Base-by-base conservation (phyloP, 495 filamentous ascomycete species). In the Talaromyces ruber region DNA sequence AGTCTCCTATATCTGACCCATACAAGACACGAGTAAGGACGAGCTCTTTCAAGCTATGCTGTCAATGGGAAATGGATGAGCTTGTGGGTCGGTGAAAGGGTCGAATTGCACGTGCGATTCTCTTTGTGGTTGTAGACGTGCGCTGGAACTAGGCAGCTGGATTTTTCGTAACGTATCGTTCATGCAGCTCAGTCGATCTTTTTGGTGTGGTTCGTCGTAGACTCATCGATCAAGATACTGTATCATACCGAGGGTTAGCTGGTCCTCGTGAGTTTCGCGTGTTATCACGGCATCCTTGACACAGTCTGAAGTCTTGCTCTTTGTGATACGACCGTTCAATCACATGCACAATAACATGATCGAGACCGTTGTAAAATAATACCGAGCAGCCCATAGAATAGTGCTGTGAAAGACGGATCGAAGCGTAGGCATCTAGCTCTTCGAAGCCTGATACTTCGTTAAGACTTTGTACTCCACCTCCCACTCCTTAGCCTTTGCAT, bases 401-500 rank as follows among this genome's bases (percentile, higher is more conserved):
- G 37, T 3, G 37, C 11, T 43, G 37, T 14, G 1, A 14, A 47
- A 47, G 43, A 18, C 43, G n/a, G 14, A 39, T 39, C 34, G 14
- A 21, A 21, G 5, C 51, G 22, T 54, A 54, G 14, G 9, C 51
- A 14, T 12, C 51, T 54, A 54, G 8, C 51, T 28, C 26, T 54
- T 54, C 51, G 51, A 54, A 12, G 53, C 71, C 58, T 76, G 77
- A 43, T 71, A 79, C 47, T 80, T 80, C 61, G 74, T 74, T 0
- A 78, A 62, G 16, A 81, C 72, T 59, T 78, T 79, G 69, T 77
- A 68, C 65, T 81, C 78, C 1, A 70, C 76, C 51, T 81, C 74
- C 18, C 74, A 65, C 60, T 79, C 76, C 58, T 77, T 79, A 29
- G 69, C 66, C 64, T 79, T 81, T 65, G 79, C 78, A 55, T 80